Evolutionary conservation across 768 basidiomycete species (phyloP).

Genomic region (Phlebiopsis gigantea): DNA sequence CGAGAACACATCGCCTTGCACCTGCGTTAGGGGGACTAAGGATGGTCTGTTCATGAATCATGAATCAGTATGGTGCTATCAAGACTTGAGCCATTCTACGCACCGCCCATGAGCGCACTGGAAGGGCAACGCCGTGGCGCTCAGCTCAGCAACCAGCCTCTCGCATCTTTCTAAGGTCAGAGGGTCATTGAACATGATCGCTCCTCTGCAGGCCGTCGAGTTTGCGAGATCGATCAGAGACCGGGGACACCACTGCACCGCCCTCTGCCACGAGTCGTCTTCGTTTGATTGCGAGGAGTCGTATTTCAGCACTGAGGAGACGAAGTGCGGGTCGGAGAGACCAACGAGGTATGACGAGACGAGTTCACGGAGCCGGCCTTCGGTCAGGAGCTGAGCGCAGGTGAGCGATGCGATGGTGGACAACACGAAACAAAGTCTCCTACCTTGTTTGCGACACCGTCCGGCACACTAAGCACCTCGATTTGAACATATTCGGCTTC

Average conservation of each 20-base stretch:
- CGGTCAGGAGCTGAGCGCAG: slow-evolving; percentile 48
- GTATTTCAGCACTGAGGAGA: neutral
- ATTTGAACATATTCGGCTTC: slow-evolving; percentile 57
- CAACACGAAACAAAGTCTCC: slow-evolving; percentile 14
- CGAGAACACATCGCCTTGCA: neutral
- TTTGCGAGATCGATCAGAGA: slow-evolving; percentile 81
- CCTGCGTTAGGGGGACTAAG: neutral
- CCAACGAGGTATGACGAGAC: slow-evolving; percentile 58
- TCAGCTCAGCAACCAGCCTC: slow-evolving; percentile 60
- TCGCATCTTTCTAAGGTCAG: slow-evolving; percentile 65
- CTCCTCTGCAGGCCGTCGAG: slow-evolving; percentile 95
- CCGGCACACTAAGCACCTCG: slow-evolving; percentile 56
- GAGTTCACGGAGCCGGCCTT: slow-evolving; percentile 69
- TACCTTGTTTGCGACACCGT: slow-evolving; percentile 66
- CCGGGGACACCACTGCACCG: slow-evolving; percentile 77
- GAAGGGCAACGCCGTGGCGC: slow-evolving; percentile 78
- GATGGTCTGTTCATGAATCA: too few relatives aligned
- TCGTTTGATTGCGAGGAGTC: neutral
- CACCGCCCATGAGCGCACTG: slow-evolving; percentile 94
- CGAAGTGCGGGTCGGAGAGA: slow-evolving; percentile 11
- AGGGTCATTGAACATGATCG: slow-evolving; percentile 94
- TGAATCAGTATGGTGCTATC: too few relatives aligned
- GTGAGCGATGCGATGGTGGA: slow-evolving; percentile 5
- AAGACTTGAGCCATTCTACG: too few relatives aligned
- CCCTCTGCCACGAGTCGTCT: slow-evolving; percentile 52